Conservation (phyloP, 2,329 filamentous ascomycete genomes). For the Hymenoscyphus albidus region DNA sequence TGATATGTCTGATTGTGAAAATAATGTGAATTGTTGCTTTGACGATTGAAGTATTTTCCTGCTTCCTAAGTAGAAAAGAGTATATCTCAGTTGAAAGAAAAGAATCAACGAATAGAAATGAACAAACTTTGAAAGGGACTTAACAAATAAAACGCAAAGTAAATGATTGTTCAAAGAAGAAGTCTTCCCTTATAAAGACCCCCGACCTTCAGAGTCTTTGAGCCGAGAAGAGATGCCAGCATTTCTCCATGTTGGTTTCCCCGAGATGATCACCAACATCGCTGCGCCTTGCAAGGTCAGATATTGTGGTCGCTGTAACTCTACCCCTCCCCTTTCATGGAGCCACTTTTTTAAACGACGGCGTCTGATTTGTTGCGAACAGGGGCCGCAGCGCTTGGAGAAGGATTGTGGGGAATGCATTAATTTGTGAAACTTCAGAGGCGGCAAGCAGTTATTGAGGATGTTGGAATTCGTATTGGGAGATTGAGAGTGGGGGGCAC, state of each 20-base stretch:
- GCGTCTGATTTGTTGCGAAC: not conserved
- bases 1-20: not conserved
- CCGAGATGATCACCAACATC: not conserved
- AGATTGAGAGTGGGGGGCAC: not conserved
- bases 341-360: not conserved
- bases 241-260: not conserved
- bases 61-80: not conserved
- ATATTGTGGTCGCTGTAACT: not conserved
- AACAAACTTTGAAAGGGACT: not conserved
- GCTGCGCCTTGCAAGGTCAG: not conserved
- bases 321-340: not conserved
- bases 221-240: not conserved
- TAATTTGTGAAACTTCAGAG: not conserved
- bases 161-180: not conserved
- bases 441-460: not conserved
- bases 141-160: not conserved
- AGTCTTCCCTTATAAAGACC: not conserved
- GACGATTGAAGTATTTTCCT: not conserved
- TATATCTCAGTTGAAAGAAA: not conserved
- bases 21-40: not conserved
- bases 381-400: not conserved
- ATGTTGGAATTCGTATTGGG: not conserved
- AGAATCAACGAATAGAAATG: not conserved
- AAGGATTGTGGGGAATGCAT: slow-evolving; percentile 1
- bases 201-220: not conserved